Percentiles rank a stretch among this genome's conserved stretches.
These are phyloP conservation scores for Paraleonurus japonicus DNA, from an alignment of 257 asterid species.

Conservation along the genomic window DNA sequence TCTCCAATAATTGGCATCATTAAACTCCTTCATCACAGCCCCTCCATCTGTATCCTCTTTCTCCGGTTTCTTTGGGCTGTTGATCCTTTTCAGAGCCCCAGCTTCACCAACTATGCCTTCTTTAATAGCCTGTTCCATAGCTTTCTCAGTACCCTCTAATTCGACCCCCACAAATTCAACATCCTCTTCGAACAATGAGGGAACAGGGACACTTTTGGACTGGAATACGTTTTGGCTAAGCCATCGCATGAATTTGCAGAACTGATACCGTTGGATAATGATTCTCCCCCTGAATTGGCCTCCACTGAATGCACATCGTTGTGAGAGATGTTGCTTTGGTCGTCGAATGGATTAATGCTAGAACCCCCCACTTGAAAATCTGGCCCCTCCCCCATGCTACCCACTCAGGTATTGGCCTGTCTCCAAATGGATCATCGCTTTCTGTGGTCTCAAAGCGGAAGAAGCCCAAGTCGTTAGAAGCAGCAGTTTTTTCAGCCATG, in stretches of 20 bases:
- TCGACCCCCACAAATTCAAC: conserved; percentile 97
- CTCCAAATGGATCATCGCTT: conserved; percentile 68
- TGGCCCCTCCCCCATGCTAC: conserved; percentile 72
- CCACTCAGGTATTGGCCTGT: conserved; percentile 86
- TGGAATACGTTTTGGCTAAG: conserved; percentile 39
- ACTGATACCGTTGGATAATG: conserved; percentile 44
- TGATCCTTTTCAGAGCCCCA: conserved; percentile 66
- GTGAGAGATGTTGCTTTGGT: conserved; percentile 33
- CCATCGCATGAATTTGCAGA: conserved; percentile 39
- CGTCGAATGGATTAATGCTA: conserved; percentile 64
- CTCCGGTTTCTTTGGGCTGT: conserved; percentile 48
- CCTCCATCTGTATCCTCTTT: conserved; percentile 54
- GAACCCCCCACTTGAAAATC: conserved; percentile 62
- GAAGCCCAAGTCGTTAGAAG: conserved; percentile 52
- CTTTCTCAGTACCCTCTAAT: conserved; percentile 74
- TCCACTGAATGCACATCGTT: conserved; percentile 32
- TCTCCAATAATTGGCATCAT: conserved; percentile 88
- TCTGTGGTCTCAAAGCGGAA: conserved; percentile 64
- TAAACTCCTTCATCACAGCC: conserved; percentile 66
- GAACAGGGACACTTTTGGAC: conserved; percentile 51
- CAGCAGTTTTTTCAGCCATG: conserved; percentile 36
- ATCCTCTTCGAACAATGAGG: conserved; percentile 91
- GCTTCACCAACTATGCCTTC: conserved; percentile 97
- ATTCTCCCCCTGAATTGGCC: conserved; percentile 42
- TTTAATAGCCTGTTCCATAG: conserved; percentile 90